phyloP scores from a whole-genome alignment of 139 green algal species.

The Eudorina sp. region DNA sequence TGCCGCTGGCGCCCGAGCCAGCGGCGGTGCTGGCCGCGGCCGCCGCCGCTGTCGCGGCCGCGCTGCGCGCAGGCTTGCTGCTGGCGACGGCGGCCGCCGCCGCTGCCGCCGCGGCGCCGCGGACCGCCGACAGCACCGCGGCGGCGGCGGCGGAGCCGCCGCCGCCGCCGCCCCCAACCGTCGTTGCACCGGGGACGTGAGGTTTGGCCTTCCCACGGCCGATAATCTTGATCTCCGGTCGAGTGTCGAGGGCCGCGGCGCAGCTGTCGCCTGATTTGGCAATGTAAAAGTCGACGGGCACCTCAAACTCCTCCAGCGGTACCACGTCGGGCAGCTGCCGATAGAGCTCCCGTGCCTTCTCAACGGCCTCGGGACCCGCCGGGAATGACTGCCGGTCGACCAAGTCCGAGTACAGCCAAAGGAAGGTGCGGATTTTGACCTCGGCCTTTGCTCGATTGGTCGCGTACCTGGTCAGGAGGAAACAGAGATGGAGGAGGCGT shows the following conservation, averaged over 20 bases:
- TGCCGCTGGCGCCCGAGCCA: background rate
- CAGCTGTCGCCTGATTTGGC: background rate
- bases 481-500: too few relatives aligned
- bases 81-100: background rate
- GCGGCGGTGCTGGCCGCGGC: background rate
- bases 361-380: constrained; percentile 16
- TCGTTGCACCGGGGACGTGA: constrained; percentile 7
- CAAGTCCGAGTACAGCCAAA: constrained; percentile 53
- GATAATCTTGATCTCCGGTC: constrained; percentile 47
- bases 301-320: constrained; percentile 45
- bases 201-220: constrained; percentile 47
- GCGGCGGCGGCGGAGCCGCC: constrained; percentile 15
- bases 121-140: background rate
- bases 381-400: constrained; percentile 17
- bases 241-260: background rate
- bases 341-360: constrained; percentile 19
- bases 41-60: background rate
- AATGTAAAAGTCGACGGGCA: constrained; percentile 45
- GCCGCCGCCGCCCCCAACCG: background rate
- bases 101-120: background rate
- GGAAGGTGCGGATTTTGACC: constrained; percentile 52
- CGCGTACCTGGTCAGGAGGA: constrained; percentile 67
- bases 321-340: constrained; percentile 3
- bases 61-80: background rate
- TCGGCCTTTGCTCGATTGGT: constrained; percentile 63